A percentile compares a stretch with the other conserved stretches of the same genome.
phyloP scores from a whole-genome alignment of 208 protist species.

The Polymyxa betae region DNA sequence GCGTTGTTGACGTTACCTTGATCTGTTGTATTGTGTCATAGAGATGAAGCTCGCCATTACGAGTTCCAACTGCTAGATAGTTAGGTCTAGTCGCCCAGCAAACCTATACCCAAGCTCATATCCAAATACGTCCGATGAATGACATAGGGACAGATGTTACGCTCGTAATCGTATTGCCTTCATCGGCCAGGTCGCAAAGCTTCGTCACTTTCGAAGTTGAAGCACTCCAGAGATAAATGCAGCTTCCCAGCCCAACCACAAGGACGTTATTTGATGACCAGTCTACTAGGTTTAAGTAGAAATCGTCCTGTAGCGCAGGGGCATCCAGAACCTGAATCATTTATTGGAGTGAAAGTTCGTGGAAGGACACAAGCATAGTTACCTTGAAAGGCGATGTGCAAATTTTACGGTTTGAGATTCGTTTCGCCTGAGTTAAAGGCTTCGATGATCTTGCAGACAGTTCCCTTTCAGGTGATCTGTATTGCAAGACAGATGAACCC shows the following conservation, averaged over 20 bases:
- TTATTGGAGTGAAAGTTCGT: neutral
- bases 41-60: slow-evolving; percentile 83
- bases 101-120: neutral
- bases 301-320: slow-evolving; percentile 79
- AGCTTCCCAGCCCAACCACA: slow-evolving; percentile 72
- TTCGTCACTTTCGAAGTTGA: slow-evolving; percentile 72
- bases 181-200: slow-evolving; percentile 71
- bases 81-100: neutral
- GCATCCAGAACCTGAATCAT: slow-evolving; percentile 69
- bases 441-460: too few species aligned
- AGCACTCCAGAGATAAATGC: slow-evolving; percentile 77
- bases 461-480: too few species aligned
- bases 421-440: neutral
- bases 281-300: slow-evolving; percentile 84
- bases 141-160: slow-evolving; percentile 69
- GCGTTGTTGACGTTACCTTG: neutral
- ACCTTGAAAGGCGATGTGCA: slow-evolving; percentile 39
- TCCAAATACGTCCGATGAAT: neutral
- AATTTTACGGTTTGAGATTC: neutral
- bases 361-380: neutral
- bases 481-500: neutral
- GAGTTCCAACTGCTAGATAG: slow-evolving; percentile 83
- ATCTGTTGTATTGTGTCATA: slow-evolving; percentile 76
- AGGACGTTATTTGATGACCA: slow-evolving; percentile 79
- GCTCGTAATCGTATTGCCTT: slow-evolving; percentile 72